Evolutionary conservation across 73 alveolate species (phyloP).

Genomic region (Paramecium primaurelia): DNA sequence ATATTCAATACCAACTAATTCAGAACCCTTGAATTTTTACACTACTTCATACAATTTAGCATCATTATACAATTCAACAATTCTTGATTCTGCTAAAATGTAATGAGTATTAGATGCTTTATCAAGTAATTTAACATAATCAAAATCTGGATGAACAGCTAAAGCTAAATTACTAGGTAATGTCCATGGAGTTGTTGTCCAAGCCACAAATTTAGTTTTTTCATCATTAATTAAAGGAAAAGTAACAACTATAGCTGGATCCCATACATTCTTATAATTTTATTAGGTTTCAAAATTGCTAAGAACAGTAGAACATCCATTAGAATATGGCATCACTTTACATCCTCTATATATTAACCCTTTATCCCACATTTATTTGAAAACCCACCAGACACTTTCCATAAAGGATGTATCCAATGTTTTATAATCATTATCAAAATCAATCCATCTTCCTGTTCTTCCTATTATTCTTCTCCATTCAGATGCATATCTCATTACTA

Average conservation of each 20-base stretch:
- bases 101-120: constrained; percentile 66
- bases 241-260: constrained; percentile 96
- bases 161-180: constrained; percentile 96
- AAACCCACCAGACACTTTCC: constrained; percentile 99
- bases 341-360: constrained; percentile 97
- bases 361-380: constrained; percentile 97
- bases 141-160: constrained; percentile 93
- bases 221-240: constrained; percentile 92
- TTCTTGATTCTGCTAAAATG: constrained; percentile 89
- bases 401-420: constrained; percentile 98
- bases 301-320: constrained; percentile 96
- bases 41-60: constrained; percentile 51
- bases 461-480: constrained; percentile 95
- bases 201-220: constrained; percentile 89
- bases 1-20: constrained; percentile 84
- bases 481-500: constrained; percentile 88
- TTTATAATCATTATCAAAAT: constrained; percentile 99
- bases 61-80: constrained; percentile 72
- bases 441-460: constrained; percentile 99
- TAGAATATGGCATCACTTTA: constrained; percentile 98
- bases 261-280: constrained; percentile 76
- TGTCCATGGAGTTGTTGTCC: constrained; percentile 99
- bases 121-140: constrained; percentile 81
- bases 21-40: constrained; percentile 78
- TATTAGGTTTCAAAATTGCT: constrained; percentile 98